Evolutionary conservation across 495 filamentous ascomycete genomes (phyloP).

Genomic region (Aspergillus avenaceus): DNA sequence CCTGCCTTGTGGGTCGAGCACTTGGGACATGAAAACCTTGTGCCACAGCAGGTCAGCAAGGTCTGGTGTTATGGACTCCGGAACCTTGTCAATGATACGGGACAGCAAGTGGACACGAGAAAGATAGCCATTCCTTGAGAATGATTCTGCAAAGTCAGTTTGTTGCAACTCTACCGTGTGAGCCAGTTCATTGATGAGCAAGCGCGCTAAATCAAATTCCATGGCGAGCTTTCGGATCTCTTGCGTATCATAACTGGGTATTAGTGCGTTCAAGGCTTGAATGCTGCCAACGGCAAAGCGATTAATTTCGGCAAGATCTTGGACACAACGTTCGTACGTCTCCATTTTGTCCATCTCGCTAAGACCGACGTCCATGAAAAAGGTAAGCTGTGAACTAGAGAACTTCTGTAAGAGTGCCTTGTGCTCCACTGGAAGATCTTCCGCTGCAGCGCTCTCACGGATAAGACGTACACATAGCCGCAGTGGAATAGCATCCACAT

Average conservation of each 20-base stretch:
- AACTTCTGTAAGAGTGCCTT: conserved; percentile 51
- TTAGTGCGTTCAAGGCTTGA: conserved; percentile 59
- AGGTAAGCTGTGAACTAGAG: conserved; percentile 49
- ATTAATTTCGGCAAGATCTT: conserved; percentile 54
- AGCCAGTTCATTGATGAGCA: conserved; percentile 49
- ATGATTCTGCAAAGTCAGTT: conserved; percentile 30
- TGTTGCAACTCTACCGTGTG: conserved; percentile 40
- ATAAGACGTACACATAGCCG: conserved; percentile 64
- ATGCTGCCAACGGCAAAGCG: conserved; percentile 64
- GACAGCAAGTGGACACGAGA: conserved; percentile 57
- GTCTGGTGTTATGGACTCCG: conserved; percentile 56
- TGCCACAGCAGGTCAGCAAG: conserved; percentile 64
- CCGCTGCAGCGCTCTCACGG: conserved; percentile 52
- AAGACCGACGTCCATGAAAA: conserved; percentile 50
- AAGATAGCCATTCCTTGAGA: conserved; percentile 31
- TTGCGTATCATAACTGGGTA: conserved; percentile 40
- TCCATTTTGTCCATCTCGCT: conserved; percentile 43
- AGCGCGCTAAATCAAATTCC: conserved; percentile 48
- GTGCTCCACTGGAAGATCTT: conserved; percentile 35
- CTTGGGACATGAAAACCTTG: conserved; percentile 57
- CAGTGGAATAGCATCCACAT: conserved; percentile 35
- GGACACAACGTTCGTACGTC: conserved; percentile 54
- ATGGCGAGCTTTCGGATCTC: conserved; percentile 49
- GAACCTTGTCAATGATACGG: conserved; percentile 52
- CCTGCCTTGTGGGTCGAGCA: conserved; percentile 51